phyloP scores from a whole-genome alignment of 176 grass and related monocot genomes.

The Musa schizocarpa region DNA sequence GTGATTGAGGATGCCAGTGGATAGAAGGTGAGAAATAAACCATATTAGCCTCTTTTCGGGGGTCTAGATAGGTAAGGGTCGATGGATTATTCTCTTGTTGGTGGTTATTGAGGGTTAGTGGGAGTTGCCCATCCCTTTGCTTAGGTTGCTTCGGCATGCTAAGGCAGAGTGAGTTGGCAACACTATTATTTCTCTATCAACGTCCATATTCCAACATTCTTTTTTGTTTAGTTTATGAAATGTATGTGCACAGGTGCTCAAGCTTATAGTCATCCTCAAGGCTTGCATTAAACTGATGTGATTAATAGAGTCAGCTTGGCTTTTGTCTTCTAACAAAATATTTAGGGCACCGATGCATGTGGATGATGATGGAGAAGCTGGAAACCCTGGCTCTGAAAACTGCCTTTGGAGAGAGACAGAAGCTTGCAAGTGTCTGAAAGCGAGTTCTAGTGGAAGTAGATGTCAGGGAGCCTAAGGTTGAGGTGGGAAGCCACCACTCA shows the following conservation, averaged over 20 bases:
- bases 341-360: neutral
- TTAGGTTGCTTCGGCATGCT: no score
- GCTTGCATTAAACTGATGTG: neutral
- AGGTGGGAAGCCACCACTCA: neutral
- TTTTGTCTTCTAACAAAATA: neutral
- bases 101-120: no score
- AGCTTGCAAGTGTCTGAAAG: slow-evolving; percentile 2
- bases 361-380: neutral
- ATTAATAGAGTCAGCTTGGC: neutral
- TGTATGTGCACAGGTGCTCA: neutral
- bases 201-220: neutral
- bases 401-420: neutral
- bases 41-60: no score
- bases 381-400: neutral
- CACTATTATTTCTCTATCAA: no score
- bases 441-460: neutral
- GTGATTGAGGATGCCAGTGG: no score
- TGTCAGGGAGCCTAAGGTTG: neutral
- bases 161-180: no score
- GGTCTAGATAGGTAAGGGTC: no score
- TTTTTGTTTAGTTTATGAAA: neutral
- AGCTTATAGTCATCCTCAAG: neutral
- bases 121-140: no score
- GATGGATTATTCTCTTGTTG: no score
- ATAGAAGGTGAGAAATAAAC: no score